Evolutionary conservation across 2,329 filamentous ascomycete species (phyloP).

Genomic region (Xylaria digitata): DNA sequence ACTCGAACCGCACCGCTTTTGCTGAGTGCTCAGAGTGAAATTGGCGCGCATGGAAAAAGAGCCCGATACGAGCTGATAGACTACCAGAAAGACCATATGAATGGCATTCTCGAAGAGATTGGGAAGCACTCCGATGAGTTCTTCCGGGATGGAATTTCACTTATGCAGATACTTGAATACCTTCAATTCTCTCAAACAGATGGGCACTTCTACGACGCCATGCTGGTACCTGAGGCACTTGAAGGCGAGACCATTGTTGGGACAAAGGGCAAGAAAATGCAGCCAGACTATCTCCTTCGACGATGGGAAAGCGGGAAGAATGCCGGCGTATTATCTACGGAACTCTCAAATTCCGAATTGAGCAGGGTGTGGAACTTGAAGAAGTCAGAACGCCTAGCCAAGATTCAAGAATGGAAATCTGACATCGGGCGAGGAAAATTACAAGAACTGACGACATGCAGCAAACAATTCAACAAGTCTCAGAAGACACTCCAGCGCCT

Average conservation of each 20-base stretch:
- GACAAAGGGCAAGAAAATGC: conserved; percentile 56
- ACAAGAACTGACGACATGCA: conserved; percentile 6
- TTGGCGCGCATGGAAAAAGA: too few species aligned
- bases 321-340: too few species aligned
- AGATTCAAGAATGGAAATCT: conserved; percentile 19
- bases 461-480: conserved; percentile 54
- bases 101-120: conserved; percentile 49
- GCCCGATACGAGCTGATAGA: too few species aligned
- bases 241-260: conserved; percentile 60
- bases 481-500: conserved; percentile 57
- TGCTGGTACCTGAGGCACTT: conserved; percentile 60
- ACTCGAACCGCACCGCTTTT: conserved; percentile 53
- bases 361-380: conserved; percentile 17
- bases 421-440: conserved; percentile 16
- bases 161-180: conserved; percentile 51
- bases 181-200: conserved; percentile 52
- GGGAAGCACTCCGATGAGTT: conserved; percentile 37
- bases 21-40: conserved; percentile 46
- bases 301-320: conserved; percentile 57
- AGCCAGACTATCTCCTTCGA: conserved; percentile 61
- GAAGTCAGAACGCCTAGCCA: conserved; percentile 3
- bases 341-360: too few species aligned
- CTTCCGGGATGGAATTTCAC: conserved; percentile 24
- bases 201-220: conserved; percentile 64
- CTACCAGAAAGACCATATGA: conserved; percentile 48